phyloP scores from a whole-genome alignment of 257 asterid genomes.

The Salvia splendens region DNA sequence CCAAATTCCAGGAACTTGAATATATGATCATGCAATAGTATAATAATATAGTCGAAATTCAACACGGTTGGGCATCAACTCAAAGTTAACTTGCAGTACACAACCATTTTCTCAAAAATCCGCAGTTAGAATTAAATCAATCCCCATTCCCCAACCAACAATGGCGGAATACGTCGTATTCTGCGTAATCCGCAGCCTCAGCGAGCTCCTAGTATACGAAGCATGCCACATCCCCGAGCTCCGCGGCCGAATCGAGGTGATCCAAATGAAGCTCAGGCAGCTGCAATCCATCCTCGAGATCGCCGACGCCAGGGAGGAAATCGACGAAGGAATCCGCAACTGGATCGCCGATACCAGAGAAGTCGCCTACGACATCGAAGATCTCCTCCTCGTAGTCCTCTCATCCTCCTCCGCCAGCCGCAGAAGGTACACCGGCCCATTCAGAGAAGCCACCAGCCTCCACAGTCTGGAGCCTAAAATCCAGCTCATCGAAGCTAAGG shows the following conservation, averaged over 20 bases:
- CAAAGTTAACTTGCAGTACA: no score
- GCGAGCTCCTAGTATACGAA: constrained; percentile 34
- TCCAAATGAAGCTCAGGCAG: constrained; percentile 45
- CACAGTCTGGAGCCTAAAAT: constrained; percentile 37
- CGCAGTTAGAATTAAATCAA: no score
- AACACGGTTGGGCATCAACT: no score
- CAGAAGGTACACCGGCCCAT: constrained; percentile 22
- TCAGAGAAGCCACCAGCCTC: constrained; percentile 33
- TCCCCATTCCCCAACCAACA: neutral
- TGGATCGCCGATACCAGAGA: constrained; percentile 57
- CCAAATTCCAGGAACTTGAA: no score
- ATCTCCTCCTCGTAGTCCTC: constrained; percentile 37
- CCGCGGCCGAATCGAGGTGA: constrained; percentile 37
- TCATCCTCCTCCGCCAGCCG: neutral
- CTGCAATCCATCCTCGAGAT: constrained; percentile 47
- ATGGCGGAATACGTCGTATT: constrained; percentile 47
- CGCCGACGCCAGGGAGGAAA: constrained; percentile 49
- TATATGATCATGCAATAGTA: no score
- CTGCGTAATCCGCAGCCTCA: constrained; percentile 35
- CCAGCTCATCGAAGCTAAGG: constrained; percentile 41
- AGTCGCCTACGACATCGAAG: constrained; percentile 50
- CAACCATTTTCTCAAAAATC: no score
- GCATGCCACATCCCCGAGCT: constrained; percentile 31
- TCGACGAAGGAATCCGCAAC: constrained; percentile 40
- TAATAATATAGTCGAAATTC: no score